Evolutionary conservation across 129 eudicot species (phyloP), one percentile per base, ranked within the genome.

Genomic region (Saussurea involucrata): DNA sequence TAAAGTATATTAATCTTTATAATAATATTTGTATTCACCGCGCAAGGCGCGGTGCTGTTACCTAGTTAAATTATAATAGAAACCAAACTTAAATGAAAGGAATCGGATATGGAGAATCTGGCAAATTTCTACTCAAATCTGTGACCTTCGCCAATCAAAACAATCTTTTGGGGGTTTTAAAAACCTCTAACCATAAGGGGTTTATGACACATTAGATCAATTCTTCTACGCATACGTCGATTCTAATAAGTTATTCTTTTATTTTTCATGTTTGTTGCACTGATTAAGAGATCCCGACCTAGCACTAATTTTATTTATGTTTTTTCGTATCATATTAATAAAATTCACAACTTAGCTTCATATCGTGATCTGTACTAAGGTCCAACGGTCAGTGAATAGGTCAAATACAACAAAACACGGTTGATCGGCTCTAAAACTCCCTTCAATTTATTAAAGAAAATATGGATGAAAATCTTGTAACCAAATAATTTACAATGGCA

Each of bases 391-490:
- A 6, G 21, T 6, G 61, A 17, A 53, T 53, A 76, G 24, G 74
- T 68, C 81, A 77, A 49, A 67, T 33, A 28, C 27, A 53, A 55
- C n/a, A 49, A 49, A 53, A 29, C 68, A 77, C 57, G 36, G 25
- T 33, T 53, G 29, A 33, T 78, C 61, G 61, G 78, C 78, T 31
- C 17, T 18, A 57, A 22, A 46, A 24, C 78, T 64, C 60, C 33
- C 49, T 72, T 66, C 22, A 79, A 65, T n/a, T 49, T 12, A 21
- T 66, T 72, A 65, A 61, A 36, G 29, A 65, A 24, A 49, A 49
- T 2, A 3, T 8, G 24, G 78, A 42, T 65, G 60, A 68, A 80
- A 7, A 73, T 25, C 24, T 73, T 22, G 53, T 55, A 60, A 21
- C 24, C 24, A 25, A 25, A 63, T 0, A 27, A 75, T 22, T 61